Evolutionary conservation across 108 stramenopile species (phyloP).

Genomic region (Bacterosira constricta): DNA sequence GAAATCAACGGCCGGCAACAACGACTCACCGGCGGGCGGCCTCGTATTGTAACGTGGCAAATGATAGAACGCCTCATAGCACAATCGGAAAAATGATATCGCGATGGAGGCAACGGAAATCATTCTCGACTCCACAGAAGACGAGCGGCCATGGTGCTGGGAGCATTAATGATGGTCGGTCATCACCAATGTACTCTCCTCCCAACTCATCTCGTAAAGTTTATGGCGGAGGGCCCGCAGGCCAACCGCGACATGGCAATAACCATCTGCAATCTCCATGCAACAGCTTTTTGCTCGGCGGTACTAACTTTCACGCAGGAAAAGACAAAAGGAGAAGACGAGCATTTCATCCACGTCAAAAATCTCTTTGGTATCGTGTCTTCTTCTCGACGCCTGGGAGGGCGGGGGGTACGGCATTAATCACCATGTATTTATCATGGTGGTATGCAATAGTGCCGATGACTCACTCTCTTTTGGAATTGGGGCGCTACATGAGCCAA

Average conservation of each 20-base stretch:
- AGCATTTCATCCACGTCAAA: constrained; percentile 40
- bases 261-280: constrained; percentile 26
- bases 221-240: constrained; percentile 8
- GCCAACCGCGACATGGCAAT: constrained; percentile 9
- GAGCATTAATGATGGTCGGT: constrained; percentile 1
- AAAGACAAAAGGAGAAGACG: constrained; percentile 60
- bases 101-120: constrained; percentile 37
- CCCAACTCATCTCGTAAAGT: constrained; percentile 12
- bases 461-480: constrained; percentile 13
- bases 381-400: constrained; percentile 58
- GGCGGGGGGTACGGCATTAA: constrained; percentile 9
- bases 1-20: no score
- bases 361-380: constrained; percentile 66
- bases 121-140: background rate
- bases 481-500: constrained; percentile 13
- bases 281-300: constrained; percentile 69
- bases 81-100: constrained; percentile 28
- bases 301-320: constrained; percentile 65
- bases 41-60: no score
- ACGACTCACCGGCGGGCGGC: no score
- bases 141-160: background rate
- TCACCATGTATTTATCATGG: constrained; percentile 36
- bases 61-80: background rate
- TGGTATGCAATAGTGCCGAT: constrained; percentile 23
- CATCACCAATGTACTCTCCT: constrained; percentile 17